These are phyloP conservation scores for Neofusicoccum laricinum DNA, from an alignment of 2,329 filamentous ascomycete genomes.

Conservation along the genomic window DNA sequence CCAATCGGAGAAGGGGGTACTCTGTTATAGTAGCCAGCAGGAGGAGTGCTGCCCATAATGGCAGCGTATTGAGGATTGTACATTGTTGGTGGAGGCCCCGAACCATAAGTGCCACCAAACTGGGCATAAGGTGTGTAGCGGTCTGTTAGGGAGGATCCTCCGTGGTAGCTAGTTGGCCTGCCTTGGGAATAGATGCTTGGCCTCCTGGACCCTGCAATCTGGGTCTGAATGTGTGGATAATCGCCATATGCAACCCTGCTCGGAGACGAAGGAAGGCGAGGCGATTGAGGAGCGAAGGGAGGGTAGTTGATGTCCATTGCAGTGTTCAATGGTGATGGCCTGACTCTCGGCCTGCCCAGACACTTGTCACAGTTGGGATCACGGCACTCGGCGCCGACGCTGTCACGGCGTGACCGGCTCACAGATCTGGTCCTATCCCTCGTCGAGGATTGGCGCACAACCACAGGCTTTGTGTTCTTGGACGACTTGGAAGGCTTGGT, in stretches of 20 bases:
- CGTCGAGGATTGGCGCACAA: neutral
- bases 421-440: neutral
- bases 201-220: constrained; percentile 20
- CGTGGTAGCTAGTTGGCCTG: constrained; percentile 34
- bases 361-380: constrained; percentile 1
- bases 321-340: constrained; percentile 23
- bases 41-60: constrained; percentile 20
- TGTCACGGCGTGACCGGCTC: constrained; percentile 10
- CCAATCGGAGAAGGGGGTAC: neutral
- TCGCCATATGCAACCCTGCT: constrained; percentile 25
- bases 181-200: constrained; percentile 24
- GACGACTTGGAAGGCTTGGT: neutral
- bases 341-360: neutral
- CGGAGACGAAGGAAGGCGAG: constrained; percentile 27
- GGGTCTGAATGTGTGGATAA: constrained; percentile 29
- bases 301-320: constrained; percentile 29
- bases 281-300: constrained; percentile 24
- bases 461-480: neutral
- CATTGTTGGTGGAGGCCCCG: constrained; percentile 31
- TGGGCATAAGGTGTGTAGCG: constrained; percentile 22
- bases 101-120: constrained; percentile 23
- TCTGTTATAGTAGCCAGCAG: constrained; percentile 18
- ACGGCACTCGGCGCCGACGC: neutral
- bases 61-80: constrained; percentile 22
- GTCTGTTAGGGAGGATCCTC: constrained; percentile 24